Evolutionary conservation across 352 stramenopile species (phyloP), one percentile per base, ranked within the genome.

Genomic region (Pythium coloratum): DNA sequence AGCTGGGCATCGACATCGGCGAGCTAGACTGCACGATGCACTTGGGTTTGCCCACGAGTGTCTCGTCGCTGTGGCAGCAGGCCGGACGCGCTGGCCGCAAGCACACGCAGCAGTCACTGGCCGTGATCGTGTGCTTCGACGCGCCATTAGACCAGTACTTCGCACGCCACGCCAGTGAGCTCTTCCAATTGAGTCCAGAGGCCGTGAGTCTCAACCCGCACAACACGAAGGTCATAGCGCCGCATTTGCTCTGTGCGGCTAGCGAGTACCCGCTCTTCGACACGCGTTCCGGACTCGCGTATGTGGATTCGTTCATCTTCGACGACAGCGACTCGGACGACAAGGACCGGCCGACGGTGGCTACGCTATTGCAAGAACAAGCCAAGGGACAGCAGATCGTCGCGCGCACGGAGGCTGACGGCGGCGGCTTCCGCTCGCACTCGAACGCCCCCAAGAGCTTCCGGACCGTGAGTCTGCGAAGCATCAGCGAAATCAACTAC

Each of bases 1-100:
- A 99, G 70, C 77, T 99, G 10, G 97, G 97, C 16, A 97, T 99
- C 55, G 96, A 99, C 67, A 83, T 98, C 18, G 92, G 93, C 32
- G 85, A 87, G 28, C 76, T 99, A 20, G 95, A 99, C 72, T 89
- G 97, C 18, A 99, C 97, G 6, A 82, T 99, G 57, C 97, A 99
- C 70, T 84, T 98, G 54, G 97, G 97, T 2, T 96, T 98, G 55
- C 97, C 97, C 12, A 88, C 88, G 2, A 98, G 83, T 10, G 83
- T 97, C 36, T 87, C 90, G 18, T 98, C 92, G 32, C 76, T 99
- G 57, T 97, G 97, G 85, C 97, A 99, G 72, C 97, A 99, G 78
- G 91, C 96, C 18, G 97, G 97, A 12, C 86, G 97, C 53, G 96
- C 97, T 32, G 97, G 97, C 12, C 82, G 97, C 14, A 88, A 90